Conservation (phyloP, 352 stramenopile genomes). For the Phytopythium delawarense region DNA sequence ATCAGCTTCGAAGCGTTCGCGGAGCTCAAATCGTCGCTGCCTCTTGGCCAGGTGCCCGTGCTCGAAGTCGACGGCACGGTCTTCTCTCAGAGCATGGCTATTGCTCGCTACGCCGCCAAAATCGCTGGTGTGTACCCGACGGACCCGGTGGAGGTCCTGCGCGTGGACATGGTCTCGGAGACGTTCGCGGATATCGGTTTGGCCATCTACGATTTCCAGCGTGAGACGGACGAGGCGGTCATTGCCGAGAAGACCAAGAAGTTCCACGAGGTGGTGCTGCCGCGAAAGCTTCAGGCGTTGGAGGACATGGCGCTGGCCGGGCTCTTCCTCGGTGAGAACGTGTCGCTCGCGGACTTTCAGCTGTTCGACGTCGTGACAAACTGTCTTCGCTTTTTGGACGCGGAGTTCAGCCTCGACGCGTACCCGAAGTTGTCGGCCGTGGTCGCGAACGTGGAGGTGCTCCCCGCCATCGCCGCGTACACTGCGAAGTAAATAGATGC, state of each 20-base stretch:
- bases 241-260: slow-evolving; percentile 42
- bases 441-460: slow-evolving; percentile 4
- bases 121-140: slow-evolving; percentile 26
- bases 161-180: slow-evolving; percentile 27
- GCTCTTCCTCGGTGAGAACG: slow-evolving; percentile 19
- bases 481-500: no score
- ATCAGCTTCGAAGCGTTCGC: slow-evolving; percentile 20
- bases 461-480: slow-evolving; percentile 7
- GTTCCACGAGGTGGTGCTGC: slow-evolving; percentile 32
- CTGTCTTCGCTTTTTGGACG: not conserved
- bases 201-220: slow-evolving; percentile 9
- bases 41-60: slow-evolving; percentile 34
- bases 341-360: slow-evolving; percentile 8
- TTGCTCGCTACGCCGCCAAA: slow-evolving; percentile 39
- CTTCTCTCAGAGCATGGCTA: slow-evolving; percentile 36
- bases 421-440: slow-evolving; percentile 6
- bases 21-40: slow-evolving; percentile 28
- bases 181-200: slow-evolving; percentile 36
- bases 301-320: slow-evolving; percentile 41
- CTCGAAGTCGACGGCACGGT: slow-evolving; percentile 30
- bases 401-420: not conserved
- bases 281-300: slow-evolving; percentile 27
- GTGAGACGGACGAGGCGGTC: slow-evolving; percentile 22
- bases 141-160: slow-evolving; percentile 19
- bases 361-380: slow-evolving; percentile 6